These are phyloP conservation scores for Penicillium hesseltinei DNA, from an alignment of 2,329 filamentous ascomycete genomes.

Conservation along the genomic window DNA sequence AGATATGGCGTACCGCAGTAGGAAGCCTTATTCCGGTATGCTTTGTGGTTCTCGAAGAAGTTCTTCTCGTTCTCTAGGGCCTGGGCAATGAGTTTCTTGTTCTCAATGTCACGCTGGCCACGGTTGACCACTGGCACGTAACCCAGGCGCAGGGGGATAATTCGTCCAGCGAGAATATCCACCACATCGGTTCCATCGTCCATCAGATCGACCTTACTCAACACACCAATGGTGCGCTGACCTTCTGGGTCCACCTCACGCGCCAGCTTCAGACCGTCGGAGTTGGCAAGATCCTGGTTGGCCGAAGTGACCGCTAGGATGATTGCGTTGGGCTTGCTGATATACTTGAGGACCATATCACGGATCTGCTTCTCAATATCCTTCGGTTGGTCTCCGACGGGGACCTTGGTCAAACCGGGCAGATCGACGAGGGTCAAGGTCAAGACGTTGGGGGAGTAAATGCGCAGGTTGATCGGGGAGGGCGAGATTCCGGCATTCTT, in stretches of 20 bases:
- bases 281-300: constrained; percentile 98
- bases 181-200: constrained; percentile 98
- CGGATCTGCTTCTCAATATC: constrained; percentile 96
- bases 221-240: constrained; percentile 94
- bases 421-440: constrained; percentile 95
- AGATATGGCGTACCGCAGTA: constrained; percentile 98
- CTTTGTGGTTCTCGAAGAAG: constrained; percentile 98
- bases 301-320: constrained; percentile 94
- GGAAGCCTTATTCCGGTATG: constrained; percentile 95
- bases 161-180: constrained; percentile 94
- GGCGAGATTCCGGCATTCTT: constrained; percentile 95
- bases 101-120: constrained; percentile 97
- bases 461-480: constrained; percentile 93
- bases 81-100: constrained; percentile 88
- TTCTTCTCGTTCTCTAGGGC: constrained; percentile 92
- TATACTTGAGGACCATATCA: constrained; percentile 98
- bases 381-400: constrained; percentile 91
- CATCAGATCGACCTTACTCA: constrained; percentile 99
- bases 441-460: constrained; percentile 97
- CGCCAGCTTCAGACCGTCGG: constrained; percentile 92
- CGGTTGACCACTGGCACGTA: constrained; percentile 98
- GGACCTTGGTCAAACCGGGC: constrained; percentile 93
- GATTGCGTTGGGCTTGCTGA: constrained; percentile 97
- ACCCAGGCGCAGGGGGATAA: constrained; percentile 90
- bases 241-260: constrained; percentile 96